A percentile compares a stretch with the other conserved stretches of the same genome.
These are phyloP conservation scores for Chenopodium suecicum DNA, from an alignment of 148 eudicot genomes.

Conservation along the genomic window DNA sequence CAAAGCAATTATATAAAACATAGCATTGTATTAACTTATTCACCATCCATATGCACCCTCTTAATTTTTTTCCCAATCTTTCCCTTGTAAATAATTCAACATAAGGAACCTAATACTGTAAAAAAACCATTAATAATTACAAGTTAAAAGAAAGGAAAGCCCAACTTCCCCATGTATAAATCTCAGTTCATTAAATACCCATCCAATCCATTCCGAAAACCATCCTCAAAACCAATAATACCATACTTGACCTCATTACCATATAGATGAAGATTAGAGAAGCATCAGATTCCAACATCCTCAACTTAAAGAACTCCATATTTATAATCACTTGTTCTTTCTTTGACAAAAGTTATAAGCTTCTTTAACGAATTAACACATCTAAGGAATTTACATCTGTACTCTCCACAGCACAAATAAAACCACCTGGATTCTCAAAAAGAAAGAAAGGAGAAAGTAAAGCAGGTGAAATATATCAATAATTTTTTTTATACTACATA, in stretches of 20 bases:
- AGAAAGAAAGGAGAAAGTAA: background rate
- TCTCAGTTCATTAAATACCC: background rate
- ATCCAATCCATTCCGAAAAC: background rate
- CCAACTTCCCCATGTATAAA: background rate
- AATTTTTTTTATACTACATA: background rate
- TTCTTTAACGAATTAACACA: background rate
- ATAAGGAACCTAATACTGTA: background rate
- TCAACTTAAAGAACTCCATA: background rate
- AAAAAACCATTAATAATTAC: background rate
- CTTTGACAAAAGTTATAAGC: background rate
- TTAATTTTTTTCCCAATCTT: background rate
- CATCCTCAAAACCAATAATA: background rate
- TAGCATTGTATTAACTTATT: background rate
- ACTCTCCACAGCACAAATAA: too few relatives aligned
- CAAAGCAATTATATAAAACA: background rate
- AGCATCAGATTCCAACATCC: background rate
- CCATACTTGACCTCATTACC: background rate
- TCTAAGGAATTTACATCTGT: background rate
- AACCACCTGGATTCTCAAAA: background rate
- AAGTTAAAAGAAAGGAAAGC: background rate
- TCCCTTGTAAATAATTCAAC: background rate
- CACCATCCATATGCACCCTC: background rate
- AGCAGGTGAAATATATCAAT: background rate
- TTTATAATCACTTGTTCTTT: background rate
- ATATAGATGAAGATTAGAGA: background rate